These are phyloP conservation scores for Metschnikowia kunwiensis DNA, from an alignment of 805 yeast species.

Conservation along the genomic window DNA sequence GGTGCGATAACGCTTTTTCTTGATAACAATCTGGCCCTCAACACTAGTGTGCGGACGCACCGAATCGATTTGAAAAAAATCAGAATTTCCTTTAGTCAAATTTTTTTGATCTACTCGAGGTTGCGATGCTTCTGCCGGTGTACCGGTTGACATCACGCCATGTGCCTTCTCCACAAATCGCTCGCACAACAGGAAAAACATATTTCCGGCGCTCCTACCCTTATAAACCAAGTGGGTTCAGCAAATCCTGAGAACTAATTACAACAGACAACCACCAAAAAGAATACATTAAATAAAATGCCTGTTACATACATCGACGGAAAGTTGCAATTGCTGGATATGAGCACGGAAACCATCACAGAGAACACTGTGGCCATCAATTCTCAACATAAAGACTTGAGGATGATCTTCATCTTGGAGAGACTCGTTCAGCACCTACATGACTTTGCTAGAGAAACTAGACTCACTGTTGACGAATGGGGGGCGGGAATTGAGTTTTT, in stretches of 20 bases:
- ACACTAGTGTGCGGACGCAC: too few species aligned
- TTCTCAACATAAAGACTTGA: constrained; percentile 6
- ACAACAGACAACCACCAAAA: not conserved
- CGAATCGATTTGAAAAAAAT: too few species aligned
- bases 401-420: constrained; percentile 9
- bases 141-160: too few species aligned
- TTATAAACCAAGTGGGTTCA: not conserved
- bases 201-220: not conserved
- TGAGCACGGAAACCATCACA: constrained; percentile 20
- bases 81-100: too few species aligned
- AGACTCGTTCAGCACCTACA: constrained; percentile 20
- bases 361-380: constrained; percentile 22
- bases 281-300: not conserved
- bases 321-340: constrained; percentile 6
- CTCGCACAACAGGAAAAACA: constrained; percentile 3
- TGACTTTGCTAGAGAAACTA: constrained; percentile 22
- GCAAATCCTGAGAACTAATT: not conserved
- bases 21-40: too few species aligned
- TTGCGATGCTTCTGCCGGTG: too few species aligned
- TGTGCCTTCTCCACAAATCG: too few species aligned
- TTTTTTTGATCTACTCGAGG: too few species aligned
- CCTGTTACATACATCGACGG: constrained; percentile 6
- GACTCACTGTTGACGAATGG: constrained; percentile 24
- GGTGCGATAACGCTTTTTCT: too few species aligned
- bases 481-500: constrained; percentile 19